These are phyloP conservation scores for Kwoniella dendrophila DNA, from an alignment of 768 basidiomycete species.

Conservation along the genomic window DNA sequence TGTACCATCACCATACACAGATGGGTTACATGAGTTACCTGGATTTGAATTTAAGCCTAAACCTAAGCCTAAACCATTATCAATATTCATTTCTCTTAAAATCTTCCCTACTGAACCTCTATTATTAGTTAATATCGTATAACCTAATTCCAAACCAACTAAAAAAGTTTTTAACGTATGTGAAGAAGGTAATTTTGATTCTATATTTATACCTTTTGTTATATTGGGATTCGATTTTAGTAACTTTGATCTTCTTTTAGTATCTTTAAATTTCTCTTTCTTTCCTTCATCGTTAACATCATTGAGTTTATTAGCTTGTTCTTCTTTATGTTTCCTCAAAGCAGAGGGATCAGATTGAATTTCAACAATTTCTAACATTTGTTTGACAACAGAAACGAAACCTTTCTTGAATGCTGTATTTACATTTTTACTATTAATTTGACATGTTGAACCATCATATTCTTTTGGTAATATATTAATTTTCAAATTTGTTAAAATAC, in stretches of 20 bases:
- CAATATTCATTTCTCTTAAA: conserved; percentile 65
- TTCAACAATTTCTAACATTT: conserved; percentile 58
- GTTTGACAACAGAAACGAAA: conserved; percentile 63
- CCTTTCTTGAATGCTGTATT: conserved; percentile 57
- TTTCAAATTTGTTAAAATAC: conserved; percentile 63
- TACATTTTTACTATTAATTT: conserved; percentile 47
- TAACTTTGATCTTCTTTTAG: conserved; percentile 33
- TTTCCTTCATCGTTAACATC: conserved; percentile 24
- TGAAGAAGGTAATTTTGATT: conserved; percentile 59
- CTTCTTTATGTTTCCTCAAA: conserved; percentile 10
- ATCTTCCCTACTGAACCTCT: conserved; percentile 73
- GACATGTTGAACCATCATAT: conserved; percentile 15
- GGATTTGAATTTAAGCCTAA: too few relatives aligned
- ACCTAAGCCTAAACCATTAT: conserved; percentile 46
- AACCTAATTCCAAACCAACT: conserved; percentile 67
- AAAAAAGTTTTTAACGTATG: conserved; percentile 77
- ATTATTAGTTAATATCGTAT: conserved; percentile 90
- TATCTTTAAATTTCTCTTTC: not conserved
- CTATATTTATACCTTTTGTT: conserved; percentile 43
- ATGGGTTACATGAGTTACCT: too few relatives aligned
- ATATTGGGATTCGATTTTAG: conserved; percentile 63
- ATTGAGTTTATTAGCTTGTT: conserved; percentile 8
- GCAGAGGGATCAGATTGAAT: not conserved
- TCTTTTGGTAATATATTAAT: conserved; percentile 58
- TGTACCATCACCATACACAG: conserved; percentile 19